phyloP scores from a whole-genome alignment of 257 asterid species.

The Perilla frutescens region DNA sequence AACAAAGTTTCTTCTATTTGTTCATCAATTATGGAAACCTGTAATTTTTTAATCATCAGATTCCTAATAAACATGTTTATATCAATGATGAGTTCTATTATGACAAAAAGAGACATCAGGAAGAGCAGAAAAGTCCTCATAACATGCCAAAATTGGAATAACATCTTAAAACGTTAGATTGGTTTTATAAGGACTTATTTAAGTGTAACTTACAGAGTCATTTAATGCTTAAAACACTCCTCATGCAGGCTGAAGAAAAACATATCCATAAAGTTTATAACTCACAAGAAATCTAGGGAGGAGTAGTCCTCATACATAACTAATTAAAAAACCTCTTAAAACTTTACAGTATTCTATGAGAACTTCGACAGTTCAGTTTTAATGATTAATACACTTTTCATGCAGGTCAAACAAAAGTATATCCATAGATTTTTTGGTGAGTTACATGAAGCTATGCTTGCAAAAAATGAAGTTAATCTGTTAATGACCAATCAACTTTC shows the following conservation, averaged over 20 bases:
- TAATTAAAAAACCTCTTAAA: constrained; percentile 31
- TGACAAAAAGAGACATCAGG: constrained; percentile 21
- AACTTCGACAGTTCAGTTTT: neutral
- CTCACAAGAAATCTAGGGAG: constrained; percentile 13
- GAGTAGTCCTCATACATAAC: constrained; percentile 17
- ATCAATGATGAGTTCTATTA: constrained; percentile 7
- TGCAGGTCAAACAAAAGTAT: constrained; percentile 26
- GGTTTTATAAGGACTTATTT: constrained; percentile 1
- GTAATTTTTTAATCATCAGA: constrained; percentile 38
- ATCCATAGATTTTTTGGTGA: constrained; percentile 8
- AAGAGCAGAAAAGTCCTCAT: constrained; percentile 20
- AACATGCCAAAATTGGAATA: constrained; percentile 24
- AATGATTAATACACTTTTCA: constrained; percentile 12
- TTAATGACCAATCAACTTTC: constrained; percentile 7
- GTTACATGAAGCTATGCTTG: constrained; percentile 16
- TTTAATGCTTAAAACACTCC: constrained; percentile 8
- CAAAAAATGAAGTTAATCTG: constrained; percentile 15
- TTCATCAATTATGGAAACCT: constrained; percentile 84
- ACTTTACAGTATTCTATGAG: constrained; percentile 13
- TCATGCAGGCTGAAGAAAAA: constrained; percentile 18
- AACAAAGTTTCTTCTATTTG: constrained; percentile 93
- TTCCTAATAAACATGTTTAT: constrained; percentile 15
- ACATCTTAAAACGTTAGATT: constrained; percentile 28
- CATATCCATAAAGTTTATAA: constrained; percentile 8
- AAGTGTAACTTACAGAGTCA: constrained; percentile 5